Evolutionary conservation across 345 rosid species (phyloP).

Genomic region (Diplotaxis tenuifolia): DNA sequence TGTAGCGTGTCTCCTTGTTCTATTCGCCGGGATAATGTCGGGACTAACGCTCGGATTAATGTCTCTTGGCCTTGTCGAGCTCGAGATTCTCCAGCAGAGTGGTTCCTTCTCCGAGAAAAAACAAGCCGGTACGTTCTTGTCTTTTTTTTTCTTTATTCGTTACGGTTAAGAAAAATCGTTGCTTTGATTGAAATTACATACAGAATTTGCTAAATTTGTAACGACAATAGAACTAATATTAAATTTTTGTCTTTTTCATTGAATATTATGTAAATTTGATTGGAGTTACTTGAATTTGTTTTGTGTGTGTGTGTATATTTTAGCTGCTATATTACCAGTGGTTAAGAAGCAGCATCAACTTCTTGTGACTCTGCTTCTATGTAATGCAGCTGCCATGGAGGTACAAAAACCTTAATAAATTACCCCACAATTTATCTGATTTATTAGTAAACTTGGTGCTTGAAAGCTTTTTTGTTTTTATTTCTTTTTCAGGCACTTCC

Average conservation of each 20-base stretch:
- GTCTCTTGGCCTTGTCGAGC: conserved; percentile 72
- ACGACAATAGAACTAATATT: neutral
- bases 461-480: neutral
- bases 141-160: neutral
- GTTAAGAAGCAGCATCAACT: conserved; percentile 81
- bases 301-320: neutral
- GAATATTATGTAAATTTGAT: neutral
- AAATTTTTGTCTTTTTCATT: neutral
- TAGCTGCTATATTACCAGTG: conserved; percentile 75
- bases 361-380: conserved; percentile 73
- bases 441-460: neutral
- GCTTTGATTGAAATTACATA: neutral
- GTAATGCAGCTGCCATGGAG: conserved; percentile 89
- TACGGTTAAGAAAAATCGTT: neutral
- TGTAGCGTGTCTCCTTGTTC: conserved; percentile 63
- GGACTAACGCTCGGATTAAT: conserved; percentile 74
- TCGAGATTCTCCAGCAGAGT: conserved; percentile 65
- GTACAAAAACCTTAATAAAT: too few relatives aligned
- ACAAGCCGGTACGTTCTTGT: conserved; percentile 44
- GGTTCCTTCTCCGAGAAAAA: conserved; percentile 60
- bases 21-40: conserved; percentile 78
- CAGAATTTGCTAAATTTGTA: neutral
- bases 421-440: too few relatives aligned
- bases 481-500: conserved; percentile 67
- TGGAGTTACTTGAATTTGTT: conserved; percentile 5